These are phyloP conservation scores for Thuidium tamariscinum DNA, from an alignment of 225 moss, liverwort and hornwort species.

Conservation along the genomic window DNA sequence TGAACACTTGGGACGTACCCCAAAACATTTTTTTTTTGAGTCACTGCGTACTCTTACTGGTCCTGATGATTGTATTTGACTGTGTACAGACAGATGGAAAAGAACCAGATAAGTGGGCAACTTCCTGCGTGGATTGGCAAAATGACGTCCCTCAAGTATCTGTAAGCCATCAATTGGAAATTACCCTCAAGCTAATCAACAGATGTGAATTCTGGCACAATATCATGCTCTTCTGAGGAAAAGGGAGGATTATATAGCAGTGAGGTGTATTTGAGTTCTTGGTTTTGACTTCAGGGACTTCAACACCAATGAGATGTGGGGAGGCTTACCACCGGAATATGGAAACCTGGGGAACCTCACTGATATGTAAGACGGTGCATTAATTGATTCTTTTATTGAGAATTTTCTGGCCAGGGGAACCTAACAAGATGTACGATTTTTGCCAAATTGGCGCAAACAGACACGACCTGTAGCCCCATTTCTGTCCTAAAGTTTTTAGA, in stretches of 20 bases:
- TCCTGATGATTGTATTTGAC: neutral
- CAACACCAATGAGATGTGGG: slow-evolving; percentile 11
- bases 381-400: neutral
- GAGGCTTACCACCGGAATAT: slow-evolving; percentile 5
- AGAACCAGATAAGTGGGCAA: neutral
- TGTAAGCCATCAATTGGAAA: neutral
- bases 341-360: neutral
- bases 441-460: neutral
- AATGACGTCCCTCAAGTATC: neutral
- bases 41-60: neutral
- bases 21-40: neutral
- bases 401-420: neutral
- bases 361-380: neutral
- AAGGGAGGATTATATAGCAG: neutral
- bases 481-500: neutral
- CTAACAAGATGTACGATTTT: neutral
- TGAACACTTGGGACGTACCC: neutral
- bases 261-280: neutral
- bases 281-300: neutral
- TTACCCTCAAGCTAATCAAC: neutral
- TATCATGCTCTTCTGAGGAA: neutral
- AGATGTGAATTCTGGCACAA: neutral
- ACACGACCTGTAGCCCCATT: too few relatives aligned
- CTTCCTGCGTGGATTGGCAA: slow-evolving; percentile 9
- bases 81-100: neutral